A percentile compares a stretch with the other conserved stretches of the same genome.
phyloP scores from a whole-genome alignment of 805 yeast species.

The Cyberlindnera meyerae region DNA sequence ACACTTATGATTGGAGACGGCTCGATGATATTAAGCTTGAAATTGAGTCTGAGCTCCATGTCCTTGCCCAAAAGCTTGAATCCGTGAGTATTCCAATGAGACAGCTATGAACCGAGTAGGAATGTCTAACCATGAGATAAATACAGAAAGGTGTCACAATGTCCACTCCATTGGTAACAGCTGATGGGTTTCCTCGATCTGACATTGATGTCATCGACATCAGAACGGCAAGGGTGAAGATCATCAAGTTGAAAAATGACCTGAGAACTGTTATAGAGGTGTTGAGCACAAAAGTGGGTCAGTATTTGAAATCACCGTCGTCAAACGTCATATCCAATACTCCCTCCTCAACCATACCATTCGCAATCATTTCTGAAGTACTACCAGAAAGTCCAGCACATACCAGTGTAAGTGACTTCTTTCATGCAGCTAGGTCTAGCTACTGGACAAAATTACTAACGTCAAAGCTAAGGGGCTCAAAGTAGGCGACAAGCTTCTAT shows the following conservation, averaged over 20 bases:
- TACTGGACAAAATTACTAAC: too few relatives aligned
- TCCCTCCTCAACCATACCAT: too few relatives aligned
- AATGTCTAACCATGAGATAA: too few relatives aligned
- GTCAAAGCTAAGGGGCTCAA: slow-evolving; percentile 39
- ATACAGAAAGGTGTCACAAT: slow-evolving; percentile 47
- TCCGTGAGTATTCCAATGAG: slow-evolving; percentile 4
- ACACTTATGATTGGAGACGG: slow-evolving; percentile 4
- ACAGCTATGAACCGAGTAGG: too few relatives aligned
- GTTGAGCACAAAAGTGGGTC: slow-evolving; percentile 42
- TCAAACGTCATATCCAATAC: background rate
- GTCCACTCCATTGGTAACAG: slow-evolving; percentile 57
- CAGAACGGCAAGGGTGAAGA: slow-evolving; percentile 54
- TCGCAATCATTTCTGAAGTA: slow-evolving; percentile 37
- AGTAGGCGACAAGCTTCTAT: slow-evolving; percentile 39
- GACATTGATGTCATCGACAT: slow-evolving; percentile 78
- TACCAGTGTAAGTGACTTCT: slow-evolving; percentile 11
- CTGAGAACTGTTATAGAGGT: slow-evolving; percentile 42
- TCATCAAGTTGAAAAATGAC: slow-evolving; percentile 71
- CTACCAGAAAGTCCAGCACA: slow-evolving; percentile 46
- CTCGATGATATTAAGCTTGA: slow-evolving; percentile 12
- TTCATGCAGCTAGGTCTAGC: too few relatives aligned
- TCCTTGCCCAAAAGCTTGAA: slow-evolving; percentile 26
- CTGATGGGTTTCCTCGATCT: slow-evolving; percentile 80
- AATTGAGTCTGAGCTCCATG: slow-evolving; percentile 12
- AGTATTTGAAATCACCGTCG: slow-evolving; percentile 32